Conservation (phyloP, 768 basidiomycete species). For the Lactarius hengduanensis region DNA sequence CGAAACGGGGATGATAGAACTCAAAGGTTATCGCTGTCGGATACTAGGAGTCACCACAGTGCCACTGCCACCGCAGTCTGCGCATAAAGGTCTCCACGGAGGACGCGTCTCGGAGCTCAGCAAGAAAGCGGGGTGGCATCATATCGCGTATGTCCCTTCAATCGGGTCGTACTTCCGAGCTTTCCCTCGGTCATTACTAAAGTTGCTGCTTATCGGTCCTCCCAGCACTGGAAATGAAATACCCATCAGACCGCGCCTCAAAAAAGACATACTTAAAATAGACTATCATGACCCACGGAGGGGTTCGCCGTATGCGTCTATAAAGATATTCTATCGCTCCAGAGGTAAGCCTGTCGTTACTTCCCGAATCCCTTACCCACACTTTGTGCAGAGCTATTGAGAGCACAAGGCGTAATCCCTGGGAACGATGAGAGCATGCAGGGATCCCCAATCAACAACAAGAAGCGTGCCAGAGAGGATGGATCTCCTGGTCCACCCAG, state of each 20-base stretch:
- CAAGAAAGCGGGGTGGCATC: slow-evolving; percentile 26
- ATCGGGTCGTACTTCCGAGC: neutral
- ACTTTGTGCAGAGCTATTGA: slow-evolving; percentile 13
- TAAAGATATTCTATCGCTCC: slow-evolving; percentile 21
- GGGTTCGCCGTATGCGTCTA: neutral
- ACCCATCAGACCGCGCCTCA: neutral
- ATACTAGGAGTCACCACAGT: neutral
- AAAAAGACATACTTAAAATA: neutral
- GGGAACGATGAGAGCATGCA: neutral
- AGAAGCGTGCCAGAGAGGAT: slow-evolving; percentile 13
- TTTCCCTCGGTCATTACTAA: neutral
- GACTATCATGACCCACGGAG: neutral
- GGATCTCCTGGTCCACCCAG: slow-evolving; percentile 6
- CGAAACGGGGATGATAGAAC: slow-evolving; percentile 22
- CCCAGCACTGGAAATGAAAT: slow-evolving; percentile 17
- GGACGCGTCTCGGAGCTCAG: slow-evolving; percentile 23
- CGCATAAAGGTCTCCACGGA: neutral
- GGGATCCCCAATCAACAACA: neutral
- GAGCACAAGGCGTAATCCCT: slow-evolving; percentile 15
- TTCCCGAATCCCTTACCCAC: neutral
- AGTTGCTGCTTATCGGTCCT: neutral
- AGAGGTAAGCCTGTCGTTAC: slow-evolving; percentile 1
- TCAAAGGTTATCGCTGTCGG: slow-evolving; percentile 13
- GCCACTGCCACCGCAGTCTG: no score
- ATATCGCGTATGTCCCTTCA: slow-evolving; percentile 4